These are phyloP conservation scores for Hippophae rhamnoides DNA, from an alignment of 306 rosid species.

Conservation along the genomic window DNA sequence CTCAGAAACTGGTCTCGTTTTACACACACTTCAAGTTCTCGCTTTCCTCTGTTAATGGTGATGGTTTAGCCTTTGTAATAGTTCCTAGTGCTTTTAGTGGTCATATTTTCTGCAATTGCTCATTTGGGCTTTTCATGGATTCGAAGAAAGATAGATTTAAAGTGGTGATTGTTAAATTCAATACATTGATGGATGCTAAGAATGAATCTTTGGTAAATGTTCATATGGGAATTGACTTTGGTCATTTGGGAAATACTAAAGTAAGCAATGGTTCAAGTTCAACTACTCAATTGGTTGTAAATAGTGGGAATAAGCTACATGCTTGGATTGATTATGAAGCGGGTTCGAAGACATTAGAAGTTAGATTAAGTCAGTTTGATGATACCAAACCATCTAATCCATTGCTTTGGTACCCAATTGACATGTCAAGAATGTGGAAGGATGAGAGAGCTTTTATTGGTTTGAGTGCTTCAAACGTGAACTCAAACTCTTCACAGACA, in stretches of 20 bases:
- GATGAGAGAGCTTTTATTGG: slow-evolving; percentile 47
- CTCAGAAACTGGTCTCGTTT: slow-evolving; percentile 51
- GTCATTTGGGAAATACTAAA: slow-evolving; percentile 29
- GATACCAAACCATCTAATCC: slow-evolving; percentile 49
- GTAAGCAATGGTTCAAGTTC: slow-evolving; percentile 32
- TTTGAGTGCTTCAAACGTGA: slow-evolving; percentile 39
- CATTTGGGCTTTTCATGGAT: slow-evolving; percentile 36
- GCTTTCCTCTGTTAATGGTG: slow-evolving; percentile 30
- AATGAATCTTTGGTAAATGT: slow-evolving; percentile 30
- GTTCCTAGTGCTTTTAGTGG: slow-evolving; percentile 50
- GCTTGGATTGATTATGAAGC: slow-evolving; percentile 90
- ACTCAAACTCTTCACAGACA: slow-evolving; percentile 25
- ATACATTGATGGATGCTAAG: slow-evolving; percentile 24
- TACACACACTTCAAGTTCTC: slow-evolving; percentile 61
- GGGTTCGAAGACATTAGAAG: slow-evolving; percentile 52
- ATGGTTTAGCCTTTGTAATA: slow-evolving; percentile 66
- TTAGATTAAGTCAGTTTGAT: slow-evolving; percentile 53
- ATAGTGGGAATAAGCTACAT: slow-evolving; percentile 32
- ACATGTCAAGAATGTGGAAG: slow-evolving; percentile 42
- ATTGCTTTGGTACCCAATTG: slow-evolving; percentile 47
- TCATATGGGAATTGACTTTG: slow-evolving; percentile 49
- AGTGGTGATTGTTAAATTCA: slow-evolving; percentile 38
- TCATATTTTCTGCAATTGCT: slow-evolving; percentile 32
- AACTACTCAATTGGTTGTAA: slow-evolving; percentile 21
- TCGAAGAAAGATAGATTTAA: slow-evolving; percentile 23